Base-by-base conservation (phyloP, 345 rosid species). In the Salix suchowensis region DNA sequence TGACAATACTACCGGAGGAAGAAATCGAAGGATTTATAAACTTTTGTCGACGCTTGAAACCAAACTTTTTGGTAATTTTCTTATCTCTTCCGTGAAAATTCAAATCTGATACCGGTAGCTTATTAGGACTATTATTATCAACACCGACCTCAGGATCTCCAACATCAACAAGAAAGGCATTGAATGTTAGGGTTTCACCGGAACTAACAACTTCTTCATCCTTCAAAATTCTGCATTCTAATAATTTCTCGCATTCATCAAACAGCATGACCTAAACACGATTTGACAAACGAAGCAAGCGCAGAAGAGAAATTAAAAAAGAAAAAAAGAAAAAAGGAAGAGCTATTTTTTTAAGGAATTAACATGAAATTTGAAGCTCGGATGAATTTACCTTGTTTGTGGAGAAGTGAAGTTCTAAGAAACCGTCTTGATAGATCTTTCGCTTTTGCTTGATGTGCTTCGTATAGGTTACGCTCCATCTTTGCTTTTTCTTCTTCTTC, bases 391-490 rank as follows among this genome's bases (percentile, higher is more conserved):
- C 98, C 92, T 93, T 91, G 84, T 75, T 82, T 68, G 84, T 71
- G 72, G 88, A 42, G 83, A 82, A 28, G 48, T 85, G 84, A 55
- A 88, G 83, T 67, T 86, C 88, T 30, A 95, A 70, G 87, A 88
- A 88, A 65, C 98, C 98, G 78, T 93, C 97, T 75, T 89, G 91
- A 64, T 88, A 95, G 70, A 88, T 86, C 80, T 95, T 93, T 66
- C 96, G 81, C 88, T 90, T 93, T 85, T 91, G 92, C 76, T 87
- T 90, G 50, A 93, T 48, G 80, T 95, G 94, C 86, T 91, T 91
- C 74, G 98, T 91, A 85, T 88, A 95, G 82, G 93, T 85, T 52
- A 89, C 93, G 65, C 75, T 81, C 97, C 97, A 93, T 82, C 91
- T 85, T 88, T 81, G 80, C 87, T 76, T 40, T 0, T 40, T 40